A percentile compares a stretch with the other conserved stretches of the same genome.
phyloP scores from a whole-genome alignment of 225 moss, liverwort and hornwort genomes.

The Physcomitrium patens region DNA sequence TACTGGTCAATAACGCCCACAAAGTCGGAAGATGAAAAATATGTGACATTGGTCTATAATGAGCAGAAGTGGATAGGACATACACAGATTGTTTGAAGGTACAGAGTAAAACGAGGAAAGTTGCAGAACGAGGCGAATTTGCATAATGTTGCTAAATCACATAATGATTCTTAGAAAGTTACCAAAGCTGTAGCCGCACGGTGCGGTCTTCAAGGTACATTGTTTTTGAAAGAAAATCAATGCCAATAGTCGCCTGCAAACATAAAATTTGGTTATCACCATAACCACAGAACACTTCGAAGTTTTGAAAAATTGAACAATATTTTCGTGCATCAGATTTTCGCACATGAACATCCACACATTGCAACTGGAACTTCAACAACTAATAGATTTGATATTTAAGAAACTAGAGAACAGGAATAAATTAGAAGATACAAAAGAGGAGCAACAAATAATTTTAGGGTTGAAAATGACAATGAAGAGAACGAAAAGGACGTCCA shows the following conservation, averaged over 20 bases:
- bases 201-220: slow-evolving; percentile 91
- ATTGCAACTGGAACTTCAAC: neutral
- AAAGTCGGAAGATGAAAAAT: no score
- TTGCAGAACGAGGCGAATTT: neutral
- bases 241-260: slow-evolving; percentile 80
- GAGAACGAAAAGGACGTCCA: neutral
- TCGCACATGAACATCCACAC: neutral
- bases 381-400: neutral
- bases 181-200: slow-evolving; percentile 87
- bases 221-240: slow-evolving; percentile 86
- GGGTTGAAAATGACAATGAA: no score
- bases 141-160: neutral
- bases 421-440: no score
- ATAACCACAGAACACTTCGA: neutral
- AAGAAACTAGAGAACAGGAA: neutral
- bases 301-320: neutral
- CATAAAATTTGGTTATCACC: neutral
- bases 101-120: neutral
- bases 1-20: neutral
- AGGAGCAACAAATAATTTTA: no score
- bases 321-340: neutral
- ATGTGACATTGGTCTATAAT: no score
- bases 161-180: neutral
- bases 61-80: neutral
- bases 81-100: neutral